Evolutionary conservation across 1,284 basidiomycete species (phyloP).

Genomic region (Meripilus lineatus): DNA sequence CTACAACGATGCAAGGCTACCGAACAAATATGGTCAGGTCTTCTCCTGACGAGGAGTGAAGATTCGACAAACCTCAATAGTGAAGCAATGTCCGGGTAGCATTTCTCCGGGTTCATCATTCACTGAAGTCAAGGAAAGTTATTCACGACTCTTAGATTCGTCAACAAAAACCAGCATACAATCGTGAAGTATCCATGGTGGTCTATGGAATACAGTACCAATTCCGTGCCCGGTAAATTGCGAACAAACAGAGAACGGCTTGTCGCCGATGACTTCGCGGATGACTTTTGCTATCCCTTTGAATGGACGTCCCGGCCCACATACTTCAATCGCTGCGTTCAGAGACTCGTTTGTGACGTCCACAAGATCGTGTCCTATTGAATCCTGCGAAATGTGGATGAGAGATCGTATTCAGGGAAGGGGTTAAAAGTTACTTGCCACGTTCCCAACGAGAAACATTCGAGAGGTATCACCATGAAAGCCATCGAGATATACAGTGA

Average conservation of each 20-base stretch:
- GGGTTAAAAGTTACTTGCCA: slow-evolving; percentile 38
- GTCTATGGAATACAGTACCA: slow-evolving; percentile 75
- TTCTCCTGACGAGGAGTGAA: too few species aligned
- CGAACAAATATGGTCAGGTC: background rate
- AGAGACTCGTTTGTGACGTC: slow-evolving; percentile 62
- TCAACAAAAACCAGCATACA: slow-evolving; percentile 30
- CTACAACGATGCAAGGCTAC: slow-evolving; percentile 77
- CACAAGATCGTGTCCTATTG: slow-evolving; percentile 60
- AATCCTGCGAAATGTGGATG: slow-evolving; percentile 43
- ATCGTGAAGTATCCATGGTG: slow-evolving; percentile 82
- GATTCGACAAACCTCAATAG: too few species aligned
- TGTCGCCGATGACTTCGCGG: slow-evolving; percentile 40
- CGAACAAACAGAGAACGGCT: slow-evolving; percentile 60
- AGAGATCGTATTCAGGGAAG: slow-evolving; percentile 1
- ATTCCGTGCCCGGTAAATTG: slow-evolving; percentile 88
- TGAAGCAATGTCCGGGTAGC: slow-evolving; percentile 83
- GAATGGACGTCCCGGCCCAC: slow-evolving; percentile 74
- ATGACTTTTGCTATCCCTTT: slow-evolving; percentile 76
- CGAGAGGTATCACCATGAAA: slow-evolving; percentile 85
- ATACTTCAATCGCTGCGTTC: slow-evolving; percentile 66
- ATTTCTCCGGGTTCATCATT: slow-evolving; percentile 79
- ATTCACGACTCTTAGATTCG: slow-evolving; percentile 5
- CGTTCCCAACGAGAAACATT: slow-evolving; percentile 76
- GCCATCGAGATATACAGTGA: slow-evolving; percentile 75
- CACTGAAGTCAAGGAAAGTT: slow-evolving; percentile 34